Evolutionary conservation across 2,329 filamentous ascomycete genomes (phyloP).

Genomic region (Aplosporella prunicola): DNA sequence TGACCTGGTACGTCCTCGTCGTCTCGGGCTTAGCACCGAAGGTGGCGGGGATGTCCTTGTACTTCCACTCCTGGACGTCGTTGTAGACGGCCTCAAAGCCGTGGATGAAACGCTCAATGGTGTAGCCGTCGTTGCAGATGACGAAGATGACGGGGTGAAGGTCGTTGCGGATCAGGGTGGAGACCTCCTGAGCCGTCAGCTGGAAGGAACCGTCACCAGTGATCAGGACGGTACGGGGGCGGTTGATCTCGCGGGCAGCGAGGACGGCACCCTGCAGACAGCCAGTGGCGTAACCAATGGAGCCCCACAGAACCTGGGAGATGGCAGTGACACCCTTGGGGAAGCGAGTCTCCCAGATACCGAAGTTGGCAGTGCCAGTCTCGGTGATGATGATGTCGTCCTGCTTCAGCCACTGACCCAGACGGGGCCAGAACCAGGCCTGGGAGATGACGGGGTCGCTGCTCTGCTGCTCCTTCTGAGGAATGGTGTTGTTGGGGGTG

Average conservation of each 20-base stretch:
- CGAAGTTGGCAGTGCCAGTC: constrained; percentile 81
- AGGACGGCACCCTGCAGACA: constrained; percentile 61
- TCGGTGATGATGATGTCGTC: constrained; percentile 76
- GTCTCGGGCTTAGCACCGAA: constrained; percentile 55
- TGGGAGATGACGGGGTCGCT: constrained; percentile 49
- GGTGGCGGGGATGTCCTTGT: constrained; percentile 55
- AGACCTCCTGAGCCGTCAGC: constrained; percentile 73
- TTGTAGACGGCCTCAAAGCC: constrained; percentile 74
- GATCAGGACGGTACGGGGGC: constrained; percentile 65
- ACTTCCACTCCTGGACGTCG: constrained; percentile 67
- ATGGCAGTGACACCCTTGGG: constrained; percentile 68
- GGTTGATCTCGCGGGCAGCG: constrained; percentile 56
- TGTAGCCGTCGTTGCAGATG: constrained; percentile 81
- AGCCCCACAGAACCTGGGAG: constrained; percentile 66
- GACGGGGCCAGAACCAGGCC: constrained; percentile 66
- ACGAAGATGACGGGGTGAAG: constrained; percentile 75
- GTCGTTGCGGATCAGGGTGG: constrained; percentile 68
- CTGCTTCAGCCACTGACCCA: constrained; percentile 61
- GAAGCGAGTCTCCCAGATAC: constrained; percentile 77
- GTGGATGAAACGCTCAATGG: constrained; percentile 82
- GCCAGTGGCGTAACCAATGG: constrained; percentile 56
- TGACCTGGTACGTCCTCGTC: constrained; percentile 56
- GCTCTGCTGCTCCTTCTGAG: constrained; percentile 23
- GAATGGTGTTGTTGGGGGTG: constrained; percentile 44
- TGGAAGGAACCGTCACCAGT: constrained; percentile 87